These are phyloP conservation scores for Mycena epipterygia DNA, from an alignment of 768 basidiomycete genomes.

Conservation along the genomic window DNA sequence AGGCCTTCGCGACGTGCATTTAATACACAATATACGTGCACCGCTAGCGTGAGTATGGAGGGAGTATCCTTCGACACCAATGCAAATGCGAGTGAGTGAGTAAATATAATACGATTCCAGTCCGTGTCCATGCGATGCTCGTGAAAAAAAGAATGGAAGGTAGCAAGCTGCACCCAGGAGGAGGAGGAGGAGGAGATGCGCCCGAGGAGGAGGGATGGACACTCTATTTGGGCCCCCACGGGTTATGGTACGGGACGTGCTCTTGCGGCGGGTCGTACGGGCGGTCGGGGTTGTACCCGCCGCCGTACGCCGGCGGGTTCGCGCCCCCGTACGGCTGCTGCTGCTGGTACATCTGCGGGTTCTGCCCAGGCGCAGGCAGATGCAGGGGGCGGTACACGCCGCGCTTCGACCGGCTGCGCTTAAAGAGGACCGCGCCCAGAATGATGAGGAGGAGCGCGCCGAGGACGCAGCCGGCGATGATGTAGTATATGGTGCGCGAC, in stretches of 20 bases:
- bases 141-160: constrained; percentile 24
- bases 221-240: constrained; percentile 29
- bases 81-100: constrained; percentile 7
- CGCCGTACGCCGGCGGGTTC: constrained; percentile 7
- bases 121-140: constrained; percentile 27
- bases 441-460: constrained; percentile 18
- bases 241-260: constrained; percentile 36
- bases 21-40: constrained; percentile 8
- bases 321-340: constrained; percentile 22
- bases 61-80: constrained; percentile 8
- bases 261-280: constrained; percentile 36
- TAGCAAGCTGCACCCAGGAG: not conserved
- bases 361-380: constrained; percentile 25
- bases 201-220: too few relatives aligned
- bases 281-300: constrained; percentile 36
- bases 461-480: constrained; percentile 24
- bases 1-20: not conserved
- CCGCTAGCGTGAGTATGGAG: not conserved
- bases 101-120: constrained; percentile 6
- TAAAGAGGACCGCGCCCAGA: constrained; percentile 6
- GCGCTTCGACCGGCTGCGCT: not conserved
- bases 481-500: constrained; percentile 21
- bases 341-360: constrained; percentile 29
- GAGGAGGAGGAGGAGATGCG: not conserved
- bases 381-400: constrained; percentile 28